phyloP scores from a whole-genome alignment of 192 early-diverging fungal genomes.

The Coemansia sp. region DNA sequence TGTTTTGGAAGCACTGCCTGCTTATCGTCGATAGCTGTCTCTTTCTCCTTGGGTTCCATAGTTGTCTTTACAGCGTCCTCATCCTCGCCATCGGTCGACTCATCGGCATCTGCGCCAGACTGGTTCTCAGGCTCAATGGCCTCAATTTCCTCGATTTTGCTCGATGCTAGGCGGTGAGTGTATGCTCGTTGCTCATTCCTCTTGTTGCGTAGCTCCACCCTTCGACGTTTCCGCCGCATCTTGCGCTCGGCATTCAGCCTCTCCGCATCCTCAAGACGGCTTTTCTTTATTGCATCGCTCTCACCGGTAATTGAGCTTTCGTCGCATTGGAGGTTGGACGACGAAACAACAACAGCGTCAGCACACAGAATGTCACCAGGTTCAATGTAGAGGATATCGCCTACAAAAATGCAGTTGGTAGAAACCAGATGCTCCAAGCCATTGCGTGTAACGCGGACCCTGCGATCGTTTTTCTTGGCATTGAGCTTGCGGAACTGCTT shows the following conservation, averaged over 20 bases:
- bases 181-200: constrained; percentile 45
- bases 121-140: constrained; percentile 19
- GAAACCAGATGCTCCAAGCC: constrained; percentile 69
- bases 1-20: neutral
- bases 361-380: constrained; percentile 92
- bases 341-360: constrained; percentile 83
- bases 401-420: constrained; percentile 80
- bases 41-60: neutral
- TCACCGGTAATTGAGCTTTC: constrained; percentile 96
- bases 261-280: constrained; percentile 55
- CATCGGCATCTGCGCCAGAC: constrained; percentile 46
- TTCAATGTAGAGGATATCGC: constrained; percentile 85
- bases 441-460: constrained; percentile 74
- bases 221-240: constrained; percentile 41
- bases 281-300: constrained; percentile 86
- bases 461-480: constrained; percentile 82
- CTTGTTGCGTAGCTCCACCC: constrained; percentile 50
- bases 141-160: constrained; percentile 33
- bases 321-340: constrained; percentile 83
- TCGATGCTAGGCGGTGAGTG: constrained; percentile 13
- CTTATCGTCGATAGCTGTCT: constrained; percentile 2
- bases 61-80: neutral
- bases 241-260: constrained; percentile 31
- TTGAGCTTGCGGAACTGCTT: constrained; percentile 82
- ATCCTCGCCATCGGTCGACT: constrained; percentile 49